Evolutionary conservation across 192 early-diverging fungal genomes (phyloP).

Genomic region (Umbelopsis sp.): DNA sequence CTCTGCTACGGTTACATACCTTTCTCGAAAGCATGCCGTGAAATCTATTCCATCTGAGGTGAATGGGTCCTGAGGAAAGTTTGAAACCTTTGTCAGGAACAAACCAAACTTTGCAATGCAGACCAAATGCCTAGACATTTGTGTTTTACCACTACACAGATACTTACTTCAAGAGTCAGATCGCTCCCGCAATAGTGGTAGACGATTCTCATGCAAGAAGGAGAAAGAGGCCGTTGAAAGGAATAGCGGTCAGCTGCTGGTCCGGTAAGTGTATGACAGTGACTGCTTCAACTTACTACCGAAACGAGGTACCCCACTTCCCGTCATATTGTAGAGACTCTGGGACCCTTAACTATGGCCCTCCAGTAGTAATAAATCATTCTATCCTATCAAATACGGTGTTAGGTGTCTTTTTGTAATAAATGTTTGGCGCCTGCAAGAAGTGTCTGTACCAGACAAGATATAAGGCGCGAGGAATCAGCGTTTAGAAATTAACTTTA

Average conservation of each 20-base stretch:
- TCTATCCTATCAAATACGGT: too few species aligned
- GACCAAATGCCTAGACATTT: neutral
- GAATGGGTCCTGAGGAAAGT: slow-evolving; percentile 10
- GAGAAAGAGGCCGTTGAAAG: slow-evolving; percentile 11
- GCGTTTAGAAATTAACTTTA: too few species aligned
- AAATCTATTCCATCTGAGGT: slow-evolving; percentile 20
- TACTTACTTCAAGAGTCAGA: slow-evolving; percentile 20
- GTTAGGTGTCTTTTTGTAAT: too few species aligned
- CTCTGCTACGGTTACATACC: neutral
- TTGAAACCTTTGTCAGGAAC: slow-evolving; percentile 17
- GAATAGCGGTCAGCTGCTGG: slow-evolving; percentile 12
- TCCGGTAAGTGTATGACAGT: slow-evolving; percentile 3
- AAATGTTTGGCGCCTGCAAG: too few species aligned
- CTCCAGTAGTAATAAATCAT: too few species aligned
- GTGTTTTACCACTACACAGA: neutral
- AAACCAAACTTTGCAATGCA: neutral
- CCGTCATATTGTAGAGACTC: too few species aligned
- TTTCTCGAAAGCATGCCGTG: slow-evolving; percentile 18
- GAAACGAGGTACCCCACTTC: neutral
- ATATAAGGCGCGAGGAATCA: too few species aligned
- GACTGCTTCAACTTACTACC: slow-evolving; percentile 1
- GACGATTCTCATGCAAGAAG: slow-evolving; percentile 23
- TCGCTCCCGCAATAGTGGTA: slow-evolving; percentile 22
- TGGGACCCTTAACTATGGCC: too few species aligned
- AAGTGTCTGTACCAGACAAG: too few species aligned